Evolutionary conservation across 2,329 filamentous ascomycete genomes (phyloP).

Genomic region (Fusarium sacchari): DNA sequence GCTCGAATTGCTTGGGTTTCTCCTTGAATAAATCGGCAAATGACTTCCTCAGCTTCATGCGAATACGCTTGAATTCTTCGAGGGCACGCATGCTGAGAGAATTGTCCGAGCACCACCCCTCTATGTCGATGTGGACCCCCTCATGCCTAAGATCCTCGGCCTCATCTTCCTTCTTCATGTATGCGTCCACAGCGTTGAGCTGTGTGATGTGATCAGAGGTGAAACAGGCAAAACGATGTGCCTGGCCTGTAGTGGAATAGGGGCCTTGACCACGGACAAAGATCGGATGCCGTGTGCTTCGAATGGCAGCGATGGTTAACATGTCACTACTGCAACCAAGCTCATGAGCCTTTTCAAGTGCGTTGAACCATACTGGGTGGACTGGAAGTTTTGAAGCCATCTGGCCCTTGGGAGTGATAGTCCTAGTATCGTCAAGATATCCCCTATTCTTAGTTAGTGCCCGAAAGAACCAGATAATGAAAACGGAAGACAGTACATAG

Average conservation of each 20-base stretch:
- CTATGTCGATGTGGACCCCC: background rate
- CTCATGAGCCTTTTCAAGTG: background rate
- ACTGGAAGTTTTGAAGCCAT: background rate
- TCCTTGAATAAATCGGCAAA: background rate
- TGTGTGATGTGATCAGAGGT: background rate
- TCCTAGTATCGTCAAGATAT: background rate
- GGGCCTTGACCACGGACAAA: background rate
- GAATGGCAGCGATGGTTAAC: background rate
- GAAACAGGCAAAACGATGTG: background rate
- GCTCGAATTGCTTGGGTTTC: background rate
- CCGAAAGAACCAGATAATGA: background rate
- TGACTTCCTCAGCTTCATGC: background rate
- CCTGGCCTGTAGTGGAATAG: background rate
- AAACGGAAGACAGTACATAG: background rate
- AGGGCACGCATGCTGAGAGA: background rate
- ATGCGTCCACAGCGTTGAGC: background rate
- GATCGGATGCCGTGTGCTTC: background rate
- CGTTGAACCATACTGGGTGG: conserved; percentile 4
- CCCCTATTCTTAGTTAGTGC: background rate
- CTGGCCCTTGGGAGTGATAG: background rate
- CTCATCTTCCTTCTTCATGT: background rate
- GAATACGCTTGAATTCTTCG: background rate
- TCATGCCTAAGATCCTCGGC: background rate
- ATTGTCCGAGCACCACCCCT: background rate
- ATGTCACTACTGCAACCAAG: background rate